Percentiles rank a stretch among this genome's conserved stretches.
Evolutionary conservation across 495 filamentous ascomycete species (phyloP).

Genomic region (Penicillium lagena): DNA sequence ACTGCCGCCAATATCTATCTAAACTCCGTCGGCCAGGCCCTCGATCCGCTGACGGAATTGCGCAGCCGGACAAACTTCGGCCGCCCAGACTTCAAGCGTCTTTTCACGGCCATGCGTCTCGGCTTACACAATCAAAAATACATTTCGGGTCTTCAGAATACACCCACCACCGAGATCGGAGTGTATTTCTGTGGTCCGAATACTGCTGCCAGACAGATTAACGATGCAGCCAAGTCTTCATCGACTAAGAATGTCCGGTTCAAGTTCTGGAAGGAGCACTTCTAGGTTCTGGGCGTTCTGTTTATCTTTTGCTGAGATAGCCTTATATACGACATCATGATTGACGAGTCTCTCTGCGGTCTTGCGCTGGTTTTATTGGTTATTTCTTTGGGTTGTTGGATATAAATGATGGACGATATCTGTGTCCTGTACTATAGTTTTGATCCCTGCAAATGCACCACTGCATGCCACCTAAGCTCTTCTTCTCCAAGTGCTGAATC

Average conservation of each 20-base stretch:
- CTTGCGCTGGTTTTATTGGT: neutral
- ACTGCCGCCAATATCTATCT: constrained; percentile 94
- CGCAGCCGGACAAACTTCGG: constrained; percentile 90
- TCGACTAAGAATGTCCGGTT: constrained; percentile 77
- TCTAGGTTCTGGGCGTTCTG: constrained; percentile 18
- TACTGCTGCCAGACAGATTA: constrained; percentile 76
- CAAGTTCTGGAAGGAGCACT: constrained; percentile 99
- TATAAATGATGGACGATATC: constrained; percentile 2
- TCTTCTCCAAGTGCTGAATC: neutral
- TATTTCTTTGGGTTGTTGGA: neutral
- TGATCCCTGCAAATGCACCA: too few relatives aligned
- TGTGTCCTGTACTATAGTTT: constrained; percentile 15
- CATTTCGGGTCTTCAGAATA: constrained; percentile 66
- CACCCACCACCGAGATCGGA: constrained; percentile 74
- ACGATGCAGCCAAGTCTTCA: constrained; percentile 64
- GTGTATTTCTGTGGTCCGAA: constrained; percentile 97
- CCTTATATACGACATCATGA: constrained; percentile 16
- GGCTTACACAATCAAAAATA: constrained; percentile 83
- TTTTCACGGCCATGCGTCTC: constrained; percentile 81
- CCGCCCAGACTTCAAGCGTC: constrained; percentile 77
- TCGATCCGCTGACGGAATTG: constrained; percentile 90
- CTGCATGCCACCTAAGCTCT: too few relatives aligned
- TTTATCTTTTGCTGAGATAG: neutral
- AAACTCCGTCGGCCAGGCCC: constrained; percentile 79
- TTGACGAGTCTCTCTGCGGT: constrained; percentile 12